Evolutionary conservation across 441 rosid species (phyloP).

Genomic region (Erysimum pusillum): DNA sequence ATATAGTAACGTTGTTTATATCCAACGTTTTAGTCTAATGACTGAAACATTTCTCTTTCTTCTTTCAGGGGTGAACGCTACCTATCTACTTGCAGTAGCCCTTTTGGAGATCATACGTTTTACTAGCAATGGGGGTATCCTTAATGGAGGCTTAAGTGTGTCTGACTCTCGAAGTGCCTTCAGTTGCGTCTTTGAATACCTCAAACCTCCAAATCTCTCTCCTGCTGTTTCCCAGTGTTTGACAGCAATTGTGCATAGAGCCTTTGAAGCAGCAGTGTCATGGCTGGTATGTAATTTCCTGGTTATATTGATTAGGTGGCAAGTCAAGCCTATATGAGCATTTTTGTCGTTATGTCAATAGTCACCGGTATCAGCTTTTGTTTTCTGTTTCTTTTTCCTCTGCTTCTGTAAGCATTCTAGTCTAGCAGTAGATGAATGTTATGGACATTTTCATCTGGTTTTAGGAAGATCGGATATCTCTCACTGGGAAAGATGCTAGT

Average conservation of each 20-base stretch:
- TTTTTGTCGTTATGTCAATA: constrained; percentile 1
- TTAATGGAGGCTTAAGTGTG: constrained; percentile 67
- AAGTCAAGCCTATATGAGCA: constrained; percentile 11
- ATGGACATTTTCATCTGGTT: constrained; percentile 43
- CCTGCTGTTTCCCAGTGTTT: constrained; percentile 91
- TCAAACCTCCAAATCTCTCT: constrained; percentile 80
- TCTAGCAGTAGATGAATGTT: constrained; percentile 28
- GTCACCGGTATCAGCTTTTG: not conserved
- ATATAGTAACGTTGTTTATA: not conserved
- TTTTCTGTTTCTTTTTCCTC: not conserved
- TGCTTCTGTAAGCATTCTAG: not conserved
- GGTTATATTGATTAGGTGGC: constrained; percentile 10
- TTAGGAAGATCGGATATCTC: constrained; percentile 79
- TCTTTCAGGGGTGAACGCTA: constrained; percentile 83
- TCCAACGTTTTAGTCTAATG: constrained; percentile 22
- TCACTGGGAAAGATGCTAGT: constrained; percentile 71
- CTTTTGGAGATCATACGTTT: constrained; percentile 87
- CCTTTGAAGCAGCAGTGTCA: constrained; percentile 82
- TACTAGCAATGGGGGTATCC: constrained; percentile 94
- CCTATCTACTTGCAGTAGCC: constrained; percentile 94
- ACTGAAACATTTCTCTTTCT: not conserved
- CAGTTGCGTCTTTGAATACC: constrained; percentile 87
- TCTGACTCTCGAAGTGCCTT: constrained; percentile 87
- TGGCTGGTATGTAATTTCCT: constrained; percentile 75
- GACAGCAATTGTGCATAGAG: constrained; percentile 80